These are phyloP conservation scores for Hypericum androsaemum DNA, from an alignment of 345 rosid species.

Conservation along the genomic window DNA sequence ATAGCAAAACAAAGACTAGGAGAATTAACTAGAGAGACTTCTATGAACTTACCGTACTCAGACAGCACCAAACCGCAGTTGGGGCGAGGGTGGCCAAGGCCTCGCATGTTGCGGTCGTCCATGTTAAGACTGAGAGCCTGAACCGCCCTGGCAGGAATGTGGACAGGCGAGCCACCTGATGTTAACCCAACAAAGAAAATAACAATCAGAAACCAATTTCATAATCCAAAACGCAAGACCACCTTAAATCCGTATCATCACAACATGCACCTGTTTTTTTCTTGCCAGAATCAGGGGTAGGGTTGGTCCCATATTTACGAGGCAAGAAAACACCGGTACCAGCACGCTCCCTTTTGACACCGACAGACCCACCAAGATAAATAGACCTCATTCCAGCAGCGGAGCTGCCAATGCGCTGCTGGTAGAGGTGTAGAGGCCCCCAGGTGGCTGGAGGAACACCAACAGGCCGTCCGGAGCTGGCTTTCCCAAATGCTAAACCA, in stretches of 20 bases:
- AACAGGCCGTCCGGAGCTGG: neutral
- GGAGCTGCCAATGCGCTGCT: neutral
- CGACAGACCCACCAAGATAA: neutral
- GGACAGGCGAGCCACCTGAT: slow-evolving; percentile 11
- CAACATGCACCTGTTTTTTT: slow-evolving; percentile 12
- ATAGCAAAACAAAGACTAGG: too few relatives aligned
- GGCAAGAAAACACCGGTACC: slow-evolving; percentile 32
- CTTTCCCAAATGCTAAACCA: neutral
- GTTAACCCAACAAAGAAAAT: neutral
- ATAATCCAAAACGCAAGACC: neutral
- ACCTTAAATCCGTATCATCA: neutral
- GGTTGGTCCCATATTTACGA: slow-evolving; percentile 13
- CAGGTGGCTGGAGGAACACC: neutral
- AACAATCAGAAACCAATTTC: neutral
- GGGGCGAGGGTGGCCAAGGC: neutral
- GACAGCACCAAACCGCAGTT: neutral
- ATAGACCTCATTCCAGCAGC: neutral
- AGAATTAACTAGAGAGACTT: neutral
- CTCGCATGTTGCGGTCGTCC: neutral
- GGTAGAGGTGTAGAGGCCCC: neutral
- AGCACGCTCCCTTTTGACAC: slow-evolving; percentile 11
- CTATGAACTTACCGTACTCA: neutral
- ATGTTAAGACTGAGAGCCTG: slow-evolving; percentile 18
- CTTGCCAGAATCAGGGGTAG: slow-evolving; percentile 5
- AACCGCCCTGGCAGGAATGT: slow-evolving; percentile 13